These are phyloP conservation scores for Dendrobium chrysotoxum DNA, from an alignment of 106 monocot genomes.

Conservation along the genomic window DNA sequence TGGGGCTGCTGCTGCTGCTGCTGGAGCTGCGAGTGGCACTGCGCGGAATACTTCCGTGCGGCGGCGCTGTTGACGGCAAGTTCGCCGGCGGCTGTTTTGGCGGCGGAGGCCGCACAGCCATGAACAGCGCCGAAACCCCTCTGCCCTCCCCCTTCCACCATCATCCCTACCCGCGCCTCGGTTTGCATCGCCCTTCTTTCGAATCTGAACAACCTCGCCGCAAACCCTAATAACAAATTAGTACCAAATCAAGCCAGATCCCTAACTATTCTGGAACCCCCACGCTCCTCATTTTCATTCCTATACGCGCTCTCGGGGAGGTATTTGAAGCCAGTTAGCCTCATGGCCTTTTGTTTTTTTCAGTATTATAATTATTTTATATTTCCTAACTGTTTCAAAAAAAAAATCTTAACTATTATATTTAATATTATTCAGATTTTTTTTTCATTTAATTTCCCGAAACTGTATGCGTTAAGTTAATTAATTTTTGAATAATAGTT, in stretches of 20 bases:
- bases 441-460: background rate
- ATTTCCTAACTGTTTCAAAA: background rate
- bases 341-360: background rate
- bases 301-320: too few relatives aligned
- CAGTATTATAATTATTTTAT: background rate
- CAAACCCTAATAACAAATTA: background rate
- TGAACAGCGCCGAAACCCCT: constrained; percentile 34
- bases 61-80: constrained; percentile 20
- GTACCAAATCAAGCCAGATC: background rate
- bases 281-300: background rate
- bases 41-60: constrained; percentile 25
- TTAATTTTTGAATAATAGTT: background rate
- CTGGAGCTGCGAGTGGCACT: constrained; percentile 21
- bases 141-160: constrained; percentile 16
- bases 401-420: background rate
- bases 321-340: background rate
- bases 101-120: constrained; percentile 9
- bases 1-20: constrained; percentile 50
- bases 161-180: constrained; percentile 34
- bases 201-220: background rate
- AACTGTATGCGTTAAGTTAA: background rate
- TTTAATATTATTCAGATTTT: background rate
- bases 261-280: background rate
- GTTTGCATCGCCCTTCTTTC: constrained; percentile 30
- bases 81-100: constrained; percentile 1